Evolutionary conservation across 1,284 basidiomycete species (phyloP), one percentile per base, ranked within the genome.

Genomic region (Microbotryum lychnidis-dioicae): DNA sequence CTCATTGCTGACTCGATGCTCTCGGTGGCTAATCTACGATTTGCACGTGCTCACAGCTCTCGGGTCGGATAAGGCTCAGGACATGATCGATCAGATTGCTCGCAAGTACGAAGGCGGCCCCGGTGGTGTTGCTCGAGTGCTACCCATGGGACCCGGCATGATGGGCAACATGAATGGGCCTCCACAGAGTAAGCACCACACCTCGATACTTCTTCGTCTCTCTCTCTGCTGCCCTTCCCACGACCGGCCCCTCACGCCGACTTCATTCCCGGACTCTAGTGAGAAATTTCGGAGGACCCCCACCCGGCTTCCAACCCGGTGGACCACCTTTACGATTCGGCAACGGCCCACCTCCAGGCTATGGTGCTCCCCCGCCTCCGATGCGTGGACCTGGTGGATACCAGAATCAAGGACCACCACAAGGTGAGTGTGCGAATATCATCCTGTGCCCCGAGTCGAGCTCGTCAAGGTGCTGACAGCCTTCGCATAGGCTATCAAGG

Each of bases 31-130:
- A 56, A 54, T 64, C 58, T 73, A 25, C 33, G 44, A 37, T 16
- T 25, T 14, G 31, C 0, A 18, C 25, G 16, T 16, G 44, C 16
- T 47, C 48, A n/a, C 67, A 92, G 91, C 89, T 5, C 83, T 97
- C 63, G 91, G 92, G 61, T 91, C 94, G 75, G 91, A 96, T 79
- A 91, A 94, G 76, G 90, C 93, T 16, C 93, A 97, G 76, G 89
- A 79, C 71, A 91, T 96, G 75, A 93, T 97, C 74, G 92, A 97
- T 81, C 89, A 92, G 75, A 92, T 98, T 75, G 90, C 89, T 50
- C 84, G 86, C 53, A 84, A 87, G 49, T 97, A 96, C 75, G 91
- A 97, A 75, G 83, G 81, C 37, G 69, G 69, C 20, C 68, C 68
- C 21, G 54, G 58, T 9, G 66, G 64, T 6, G 58, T 63, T 23